A percentile compares a stretch with the other conserved stretches of the same genome.
phyloP scores from a whole-genome alignment of 352 stramenopile species.

The Pythium myriotylum region DNA sequence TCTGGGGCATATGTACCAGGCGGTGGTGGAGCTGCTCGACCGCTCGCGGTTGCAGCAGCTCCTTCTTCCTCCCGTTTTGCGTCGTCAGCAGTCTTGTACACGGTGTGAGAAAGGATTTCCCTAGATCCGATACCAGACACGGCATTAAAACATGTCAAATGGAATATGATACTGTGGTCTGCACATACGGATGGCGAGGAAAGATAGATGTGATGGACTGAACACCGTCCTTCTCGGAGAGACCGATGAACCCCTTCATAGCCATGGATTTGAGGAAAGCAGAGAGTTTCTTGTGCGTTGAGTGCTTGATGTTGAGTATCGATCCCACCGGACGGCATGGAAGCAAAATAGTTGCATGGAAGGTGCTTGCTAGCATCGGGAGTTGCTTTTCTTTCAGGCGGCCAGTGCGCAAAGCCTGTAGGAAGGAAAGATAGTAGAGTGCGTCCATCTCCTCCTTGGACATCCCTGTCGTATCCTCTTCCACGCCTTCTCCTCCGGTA shows the following conservation, averaged over 20 bases:
- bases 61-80: constrained; percentile 48
- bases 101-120: constrained; percentile 55
- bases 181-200: constrained; percentile 70
- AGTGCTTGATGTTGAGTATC: constrained; percentile 76
- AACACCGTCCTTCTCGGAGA: constrained; percentile 75
- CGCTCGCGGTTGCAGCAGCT: constrained; percentile 37
- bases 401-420: constrained; percentile 60
- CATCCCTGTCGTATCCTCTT: constrained; percentile 20
- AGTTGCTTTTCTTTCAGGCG: constrained; percentile 74
- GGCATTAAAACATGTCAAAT: too few relatives aligned
- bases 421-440: constrained; percentile 60
- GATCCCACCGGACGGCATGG: constrained; percentile 55
- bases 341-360: constrained; percentile 70
- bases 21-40: constrained; percentile 43
- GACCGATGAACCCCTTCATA: constrained; percentile 45
- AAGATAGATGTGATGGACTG: constrained; percentile 74
- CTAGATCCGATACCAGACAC: constrained; percentile 30
- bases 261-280: constrained; percentile 73
- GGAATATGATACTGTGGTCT: too few relatives aligned
- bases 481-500: neutral
- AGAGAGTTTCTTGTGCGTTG: constrained; percentile 83
- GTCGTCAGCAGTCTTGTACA: constrained; percentile 62
- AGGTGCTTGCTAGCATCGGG: constrained; percentile 78
- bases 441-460: constrained; percentile 75
- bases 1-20: constrained; percentile 66